Conservation (phyloP, 257 asterid species). For the Gentiana straminea region DNA sequence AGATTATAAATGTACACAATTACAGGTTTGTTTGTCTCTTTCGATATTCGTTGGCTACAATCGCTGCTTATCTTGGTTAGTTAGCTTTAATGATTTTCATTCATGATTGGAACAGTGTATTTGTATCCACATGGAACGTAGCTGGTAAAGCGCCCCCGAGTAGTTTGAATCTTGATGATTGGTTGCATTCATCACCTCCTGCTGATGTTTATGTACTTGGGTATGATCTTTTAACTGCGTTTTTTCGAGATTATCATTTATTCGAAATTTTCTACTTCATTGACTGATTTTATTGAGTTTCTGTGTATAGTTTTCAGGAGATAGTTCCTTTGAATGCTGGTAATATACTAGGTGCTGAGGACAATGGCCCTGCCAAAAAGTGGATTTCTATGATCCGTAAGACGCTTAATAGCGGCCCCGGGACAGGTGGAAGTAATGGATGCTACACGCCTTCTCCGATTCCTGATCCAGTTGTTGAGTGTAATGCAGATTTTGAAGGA, state of each 20-base stretch:
- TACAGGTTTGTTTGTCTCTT: conserved; percentile 33
- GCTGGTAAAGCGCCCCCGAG: conserved; percentile 84
- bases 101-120: conserved; percentile 37
- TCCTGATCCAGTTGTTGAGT: conserved; percentile 84
- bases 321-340: conserved; percentile 96
- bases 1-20: conserved; percentile 80
- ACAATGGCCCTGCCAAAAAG: conserved; percentile 93
- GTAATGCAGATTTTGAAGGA: conserved; percentile 94
- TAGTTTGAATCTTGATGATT: conserved; percentile 78
- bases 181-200: conserved; percentile 95
- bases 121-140: conserved; percentile 95
- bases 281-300: conserved; percentile 3
- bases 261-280: conserved; percentile 1
- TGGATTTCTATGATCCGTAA: conserved; percentile 74
- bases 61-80: neutral
- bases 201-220: conserved; percentile 99
- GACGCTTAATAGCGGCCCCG: conserved; percentile 63
- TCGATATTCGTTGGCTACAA: conserved; percentile 26
- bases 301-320: conserved; percentile 72
- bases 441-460: conserved; percentile 83
- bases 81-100: conserved; percentile 1
- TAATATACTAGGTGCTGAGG: conserved; percentile 92
- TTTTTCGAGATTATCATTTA: neutral
- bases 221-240: conserved; percentile 23
- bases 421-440: conserved; percentile 48